Percentiles rank a stretch among this genome's conserved stretches.
Conservation (phyloP, 495 filamentous ascomycete species). For the Talaromyces trachyspermus region DNA sequence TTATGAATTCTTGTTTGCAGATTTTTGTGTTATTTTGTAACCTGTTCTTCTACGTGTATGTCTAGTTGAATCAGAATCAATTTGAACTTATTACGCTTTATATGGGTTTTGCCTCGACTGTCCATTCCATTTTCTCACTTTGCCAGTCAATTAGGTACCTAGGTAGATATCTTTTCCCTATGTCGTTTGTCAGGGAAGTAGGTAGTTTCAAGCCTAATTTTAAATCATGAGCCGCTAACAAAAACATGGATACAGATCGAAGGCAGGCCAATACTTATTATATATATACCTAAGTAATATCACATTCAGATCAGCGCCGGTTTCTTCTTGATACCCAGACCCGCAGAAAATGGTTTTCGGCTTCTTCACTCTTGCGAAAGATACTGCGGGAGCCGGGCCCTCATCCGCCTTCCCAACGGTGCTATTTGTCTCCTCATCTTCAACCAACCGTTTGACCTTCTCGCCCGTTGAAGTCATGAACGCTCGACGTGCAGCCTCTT, state of each 20-base stretch:
- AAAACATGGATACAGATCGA: no score
- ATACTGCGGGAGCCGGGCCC: constrained; percentile 50
- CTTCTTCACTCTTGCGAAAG: constrained; percentile 72
- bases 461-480: constrained; percentile 59
- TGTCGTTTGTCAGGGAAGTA: no score
- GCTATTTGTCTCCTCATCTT: constrained; percentile 30
- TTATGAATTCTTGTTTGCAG: no score
- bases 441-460: constrained; percentile 44
- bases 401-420: constrained; percentile 19
- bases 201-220: no score
- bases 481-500: constrained; percentile 72
- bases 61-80: not conserved
- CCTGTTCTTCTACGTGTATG: not conserved
- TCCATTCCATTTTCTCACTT: no score
- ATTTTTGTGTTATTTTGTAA: no score
- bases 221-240: no score
- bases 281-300: not conserved
- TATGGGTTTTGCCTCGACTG: no score
- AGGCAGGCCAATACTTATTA: no score
- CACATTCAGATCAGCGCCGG: constrained; percentile 37
- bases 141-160: no score
- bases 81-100: no score
- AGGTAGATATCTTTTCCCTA: no score
- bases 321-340: constrained; percentile 91
- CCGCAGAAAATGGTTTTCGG: constrained; percentile 67